A percentile compares a stretch with the other conserved stretches of the same genome.
Conservation (phyloP, 1,284 basidiomycete species). For the Bjerkandera adusta region DNA sequence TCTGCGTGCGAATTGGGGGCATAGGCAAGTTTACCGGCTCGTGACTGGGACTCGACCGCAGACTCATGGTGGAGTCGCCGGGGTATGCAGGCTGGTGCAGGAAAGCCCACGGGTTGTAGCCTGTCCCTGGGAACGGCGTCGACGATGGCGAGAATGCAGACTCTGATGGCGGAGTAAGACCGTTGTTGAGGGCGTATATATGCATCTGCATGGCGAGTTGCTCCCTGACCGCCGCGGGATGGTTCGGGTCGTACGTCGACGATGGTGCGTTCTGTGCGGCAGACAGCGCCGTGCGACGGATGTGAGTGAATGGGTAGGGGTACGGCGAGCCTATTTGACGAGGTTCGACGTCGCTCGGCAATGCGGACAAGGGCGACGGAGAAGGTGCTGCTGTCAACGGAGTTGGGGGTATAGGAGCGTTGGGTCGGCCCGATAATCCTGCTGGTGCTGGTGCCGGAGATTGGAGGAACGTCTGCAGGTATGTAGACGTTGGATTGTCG, state of each 20-base stretch:
- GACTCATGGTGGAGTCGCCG: constrained; percentile 47
- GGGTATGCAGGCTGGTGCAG: constrained; percentile 38
- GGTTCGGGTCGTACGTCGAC: constrained; percentile 47
- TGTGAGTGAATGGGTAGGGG: constrained; percentile 71
- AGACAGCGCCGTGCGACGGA: constrained; percentile 49
- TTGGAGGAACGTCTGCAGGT: constrained; percentile 55
- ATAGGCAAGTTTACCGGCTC: constrained; percentile 60
- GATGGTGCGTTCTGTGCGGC: constrained; percentile 40
- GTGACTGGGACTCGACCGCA: constrained; percentile 74
- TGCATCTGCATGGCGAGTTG: constrained; percentile 72
- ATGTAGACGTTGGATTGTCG: constrained; percentile 54
- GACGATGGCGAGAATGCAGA: constrained; percentile 70
- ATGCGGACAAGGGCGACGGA: constrained; percentile 55
- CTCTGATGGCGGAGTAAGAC: constrained; percentile 53
- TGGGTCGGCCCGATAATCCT: constrained; percentile 43
- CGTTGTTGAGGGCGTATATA: constrained; percentile 71
- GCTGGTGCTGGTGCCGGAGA: constrained; percentile 28
- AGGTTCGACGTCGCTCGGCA: constrained; percentile 35
- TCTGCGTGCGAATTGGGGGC: constrained; percentile 35
- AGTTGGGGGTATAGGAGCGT: constrained; percentile 72
- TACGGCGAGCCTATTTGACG: constrained; percentile 66
- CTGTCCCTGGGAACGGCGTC: constrained; percentile 60
- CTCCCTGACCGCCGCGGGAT: constrained; percentile 55
- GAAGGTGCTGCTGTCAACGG: constrained; percentile 70
- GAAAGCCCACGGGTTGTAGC: constrained; percentile 67